Evolutionary conservation across 768 basidiomycete genomes (phyloP), one percentile per base, ranked within the genome.

Genomic region (Nidularia pulvinata): DNA sequence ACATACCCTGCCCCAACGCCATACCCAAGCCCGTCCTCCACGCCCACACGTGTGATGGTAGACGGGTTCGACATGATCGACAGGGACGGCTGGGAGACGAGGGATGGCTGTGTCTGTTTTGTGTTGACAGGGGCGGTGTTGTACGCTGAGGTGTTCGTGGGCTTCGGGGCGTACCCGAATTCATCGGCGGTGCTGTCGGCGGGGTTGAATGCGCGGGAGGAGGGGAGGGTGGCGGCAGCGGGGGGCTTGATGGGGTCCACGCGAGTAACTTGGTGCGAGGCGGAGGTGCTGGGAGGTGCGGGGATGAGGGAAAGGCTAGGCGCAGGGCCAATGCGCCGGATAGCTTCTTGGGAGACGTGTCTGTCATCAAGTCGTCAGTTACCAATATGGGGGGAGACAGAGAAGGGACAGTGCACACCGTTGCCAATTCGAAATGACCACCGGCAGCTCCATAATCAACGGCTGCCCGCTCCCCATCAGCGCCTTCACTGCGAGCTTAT

Each of bases 361-460:
- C 91, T 91, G 55, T 34, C 39, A 42, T 46, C 37, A 19, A 37
- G 55, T 51, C 13, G 54, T 19, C 22, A 51, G 56, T 16, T 52
- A 52, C 34, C 47, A 9, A 46, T 30, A 30, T 30, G 25, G 25
- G 25, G 25, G 25, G 25, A 30, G 25, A 30, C 25, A 30, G 52
- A 44, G 13, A 36, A 22, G 33, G 16, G 32, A n/a, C 13, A 37
- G 10, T 35, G 71, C 85, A 45, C 56, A 89, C 91, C 87, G 82
- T 59, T 88, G 89, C 91, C 91, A 93, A 60, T 93, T 93, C 4
- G 91, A 91, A 35, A 94, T 76, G 45, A 91, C 85, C 14, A 93
- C 79, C 14, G 91, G 91, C 30, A 94, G 70, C 32, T 91, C 89
- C 76, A 92, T 81, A 16, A 79, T 72, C 11, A 93, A 61, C 34